Evolutionary conservation across 2,329 filamentous ascomycete species (phyloP).

Genomic region (Parascedosporium putredinis): DNA sequence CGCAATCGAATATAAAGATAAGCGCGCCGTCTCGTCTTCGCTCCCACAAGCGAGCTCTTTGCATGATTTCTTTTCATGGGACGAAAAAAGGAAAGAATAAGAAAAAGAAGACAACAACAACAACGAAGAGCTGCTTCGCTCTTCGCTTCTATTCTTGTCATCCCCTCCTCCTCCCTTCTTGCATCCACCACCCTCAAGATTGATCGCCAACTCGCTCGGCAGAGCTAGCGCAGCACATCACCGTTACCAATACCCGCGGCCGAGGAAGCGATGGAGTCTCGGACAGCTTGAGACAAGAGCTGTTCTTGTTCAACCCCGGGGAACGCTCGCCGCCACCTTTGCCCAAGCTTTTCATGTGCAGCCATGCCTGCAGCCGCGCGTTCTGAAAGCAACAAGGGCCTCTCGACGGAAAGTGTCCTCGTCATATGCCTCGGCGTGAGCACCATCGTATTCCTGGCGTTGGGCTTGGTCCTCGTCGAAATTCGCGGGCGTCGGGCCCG

Average conservation of each 20-base stretch:
- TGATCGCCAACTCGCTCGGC: too few relatives aligned
- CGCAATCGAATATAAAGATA: not conserved
- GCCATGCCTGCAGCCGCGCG: not conserved
- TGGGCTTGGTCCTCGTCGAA: conserved; percentile 28
- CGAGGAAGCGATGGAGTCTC: too few relatives aligned
- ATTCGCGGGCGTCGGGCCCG: not conserved
- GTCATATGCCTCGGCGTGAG: conserved; percentile 38
- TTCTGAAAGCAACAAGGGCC: not conserved
- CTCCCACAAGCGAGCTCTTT: conserved; percentile 23
- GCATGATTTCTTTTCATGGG: conserved; percentile 21
- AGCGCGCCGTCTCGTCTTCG: conserved; percentile 12
- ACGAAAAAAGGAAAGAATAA: conserved; percentile 19
- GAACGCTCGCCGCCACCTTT: too few relatives aligned
- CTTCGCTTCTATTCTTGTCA: not conserved
- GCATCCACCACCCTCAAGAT: too few relatives aligned
- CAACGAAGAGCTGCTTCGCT: too few relatives aligned
- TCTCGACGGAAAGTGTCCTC: conserved; percentile 29
- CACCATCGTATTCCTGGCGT: conserved; percentile 29
- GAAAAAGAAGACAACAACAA: too few relatives aligned
- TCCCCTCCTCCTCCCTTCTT: not conserved
- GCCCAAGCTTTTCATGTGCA: too few relatives aligned
- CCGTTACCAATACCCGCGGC: too few relatives aligned
- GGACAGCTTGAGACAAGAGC: too few relatives aligned
- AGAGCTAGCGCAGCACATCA: too few relatives aligned
- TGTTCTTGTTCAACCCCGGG: too few relatives aligned